Evolutionary conservation across 139 green algal species (phyloP), one percentile per base, ranked within the genome.

Genomic region (Chlamydomonas incerta): DNA sequence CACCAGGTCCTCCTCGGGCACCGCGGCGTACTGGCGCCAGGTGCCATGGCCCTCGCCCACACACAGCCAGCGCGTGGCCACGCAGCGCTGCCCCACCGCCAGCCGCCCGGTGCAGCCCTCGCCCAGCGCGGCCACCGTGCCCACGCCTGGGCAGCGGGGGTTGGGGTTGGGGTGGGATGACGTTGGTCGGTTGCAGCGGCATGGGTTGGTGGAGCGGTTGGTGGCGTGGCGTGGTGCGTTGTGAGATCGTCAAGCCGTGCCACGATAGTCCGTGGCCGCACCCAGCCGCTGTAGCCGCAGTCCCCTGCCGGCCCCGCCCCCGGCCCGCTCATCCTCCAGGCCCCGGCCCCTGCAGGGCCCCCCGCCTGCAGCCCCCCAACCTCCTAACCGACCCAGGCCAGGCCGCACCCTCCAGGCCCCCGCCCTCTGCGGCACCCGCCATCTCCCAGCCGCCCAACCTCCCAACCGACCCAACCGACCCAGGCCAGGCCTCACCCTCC

Each of bases 81-180:
- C 86, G 17, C 93, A 89, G 0, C 92, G 79, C 74, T 93, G 83
- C 0, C 92, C 92, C 15, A 62, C 34, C 11, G 79, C 60, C 18
- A 91, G 20, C 11, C 79, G 90, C 17, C 81, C 85, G 33, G 34
- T 82, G n/a, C 69, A 47, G 55, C 74, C 71, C 1, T 82, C 80
- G 28, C 89, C 87, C 50, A 85, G 76, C 4, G 58, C 47, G 23
- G 68, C 89, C 8, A 93, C 86, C 3, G 76, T 35, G 69, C 86
- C 92, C 55, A 91, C 55, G 55, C 86, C 87, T 91, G 87, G 34
- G 35, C 0, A n/a, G 65, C 0, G 28, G 69, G 33, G 67, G 17
- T 10, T 29, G 67, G 15, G 67, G 33, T 29, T 31, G 67, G 67
- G 33, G 50, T 28, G 50, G 11, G n/a, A 13, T 70, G 24, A 20